Conservation (phyloP, 2,329 filamentous ascomycete species). For the Aspergillus arachidicola region DNA sequence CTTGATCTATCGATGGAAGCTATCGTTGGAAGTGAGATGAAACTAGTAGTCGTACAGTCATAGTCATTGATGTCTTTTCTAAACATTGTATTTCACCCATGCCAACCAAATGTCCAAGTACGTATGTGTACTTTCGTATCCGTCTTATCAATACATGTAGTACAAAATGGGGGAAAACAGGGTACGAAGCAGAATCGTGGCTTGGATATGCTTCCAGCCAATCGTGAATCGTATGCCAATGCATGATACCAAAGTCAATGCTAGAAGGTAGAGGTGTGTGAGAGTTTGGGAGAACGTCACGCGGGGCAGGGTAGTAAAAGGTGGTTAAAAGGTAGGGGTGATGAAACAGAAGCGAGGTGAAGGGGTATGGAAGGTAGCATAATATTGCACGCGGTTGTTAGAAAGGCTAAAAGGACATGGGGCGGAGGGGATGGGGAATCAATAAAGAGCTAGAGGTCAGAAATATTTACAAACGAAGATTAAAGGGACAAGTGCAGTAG, state of each 20-base stretch:
- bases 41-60: conserved; percentile 36
- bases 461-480: conserved; percentile 38
- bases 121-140: conserved; percentile 16
- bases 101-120: conserved; percentile 19
- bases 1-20: not conserved
- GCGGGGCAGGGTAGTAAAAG: not conserved
- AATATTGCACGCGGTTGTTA: not conserved
- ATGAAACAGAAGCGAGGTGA: not conserved
- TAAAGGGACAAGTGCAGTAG: conserved; percentile 12
- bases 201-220: not conserved
- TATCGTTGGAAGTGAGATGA: not conserved
- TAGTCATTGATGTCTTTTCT: conserved; percentile 31
- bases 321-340: not conserved
- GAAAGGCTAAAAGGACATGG: not conserved
- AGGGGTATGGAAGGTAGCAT: conserved; percentile 3
- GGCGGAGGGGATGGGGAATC: conserved; percentile 5
- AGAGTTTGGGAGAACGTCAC: not conserved
- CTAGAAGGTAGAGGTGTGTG: not conserved
- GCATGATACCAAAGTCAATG: conserved; percentile 3
- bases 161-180: conserved; percentile 19
- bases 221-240: conserved; percentile 1
- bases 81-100: conserved; percentile 26
- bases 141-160: conserved; percentile 28
- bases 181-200: conserved; percentile 9
- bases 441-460: conserved; percentile 20